Percentiles rank a stretch among this genome's conserved stretches.
phyloP scores from a whole-genome alignment of 805 yeast species.

The Metschnikowia orientalis region DNA sequence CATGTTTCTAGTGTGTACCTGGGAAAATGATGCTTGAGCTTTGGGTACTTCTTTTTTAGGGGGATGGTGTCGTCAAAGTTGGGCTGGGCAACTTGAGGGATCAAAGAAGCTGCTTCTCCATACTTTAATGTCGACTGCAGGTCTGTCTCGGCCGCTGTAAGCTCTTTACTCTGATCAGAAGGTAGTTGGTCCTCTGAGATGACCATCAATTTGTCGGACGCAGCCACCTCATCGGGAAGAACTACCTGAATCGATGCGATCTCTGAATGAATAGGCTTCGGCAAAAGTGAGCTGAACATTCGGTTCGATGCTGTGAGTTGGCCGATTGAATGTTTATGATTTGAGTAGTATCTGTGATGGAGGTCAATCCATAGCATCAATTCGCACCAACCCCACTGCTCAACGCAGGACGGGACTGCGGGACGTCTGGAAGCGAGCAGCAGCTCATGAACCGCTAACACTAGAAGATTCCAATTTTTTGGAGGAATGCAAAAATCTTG shows the following conservation, averaged over 20 bases:
- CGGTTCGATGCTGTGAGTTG: too few relatives aligned
- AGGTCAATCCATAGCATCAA: too few relatives aligned
- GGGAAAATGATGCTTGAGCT: conserved; percentile 38
- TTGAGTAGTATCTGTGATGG: too few relatives aligned
- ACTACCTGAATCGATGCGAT: conserved; percentile 14
- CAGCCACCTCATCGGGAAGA: conserved; percentile 7
- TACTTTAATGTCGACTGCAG: conserved; percentile 30
- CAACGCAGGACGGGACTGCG: conserved; percentile 6
- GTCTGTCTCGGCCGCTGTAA: conserved; percentile 37
- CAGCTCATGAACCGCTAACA: neutral
- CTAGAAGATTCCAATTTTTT: conserved; percentile 14
- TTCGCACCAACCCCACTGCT: too few relatives aligned
- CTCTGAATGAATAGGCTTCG: conserved; percentile 28
- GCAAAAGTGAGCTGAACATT: conserved; percentile 36
- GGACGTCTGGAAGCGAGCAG: neutral
- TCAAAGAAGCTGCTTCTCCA: conserved; percentile 41
- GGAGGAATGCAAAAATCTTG: conserved; percentile 16
- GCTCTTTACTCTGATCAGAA: conserved; percentile 39
- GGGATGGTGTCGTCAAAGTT: conserved; percentile 55
- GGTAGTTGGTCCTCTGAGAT: conserved; percentile 52
- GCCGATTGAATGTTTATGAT: too few relatives aligned
- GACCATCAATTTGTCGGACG: conserved; percentile 6
- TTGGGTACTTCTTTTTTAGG: conserved; percentile 39
- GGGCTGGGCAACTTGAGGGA: conserved; percentile 53
- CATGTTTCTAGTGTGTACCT: conserved; percentile 33